Evolutionary conservation across 2,329 filamentous ascomycete genomes (phyloP), one percentile per base, ranked within the genome.

Genomic region (Nothophaeocryptopus gaeumannii): DNA sequence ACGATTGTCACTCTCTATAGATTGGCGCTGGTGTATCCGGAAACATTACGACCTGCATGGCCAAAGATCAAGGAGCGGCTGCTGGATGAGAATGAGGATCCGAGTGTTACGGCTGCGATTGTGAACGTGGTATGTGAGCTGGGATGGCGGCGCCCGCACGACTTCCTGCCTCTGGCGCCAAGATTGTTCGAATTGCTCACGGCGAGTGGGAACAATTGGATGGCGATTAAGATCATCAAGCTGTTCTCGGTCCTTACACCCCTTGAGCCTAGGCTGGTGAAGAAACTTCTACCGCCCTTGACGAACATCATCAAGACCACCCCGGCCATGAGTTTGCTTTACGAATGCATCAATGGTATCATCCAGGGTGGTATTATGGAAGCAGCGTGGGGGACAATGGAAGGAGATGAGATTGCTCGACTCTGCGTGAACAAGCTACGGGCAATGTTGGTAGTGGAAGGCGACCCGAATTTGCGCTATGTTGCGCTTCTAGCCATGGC

Each of bases 201-300:
- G 10, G 87, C 95, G 53, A 86, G 90, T 48, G 87, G 87, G 33
- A 97, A 99, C 71, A 99, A 99, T 70, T 99, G 93, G 93, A 97
- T 99, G 92, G 91, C 91, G 51, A 99, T 99, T 67, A 99, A 99
- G 69, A 82, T 99, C 55, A 97, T 99, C 69, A 99, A 99, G 72
- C 79, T 99, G 56, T 99, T 99, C 78, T 92, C 93, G 37, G 95
- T 89, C 1, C 74, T 99, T 54, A 97, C 91, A 2, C 93, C 93
- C 0, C 73, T 97, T 30, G 93, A 99, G 67, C 92, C 93, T 11
- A 83, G 93, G 47, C 76, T 99, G 8, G 87, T 96, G 43, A 89
- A 88, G 67, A 99, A 99, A 69, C 75, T 99, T 12, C 74, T 97
- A 29, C 89, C 92, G 7, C 93, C 93, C 12, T 74, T 99, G 53